Evolutionary conservation across 2,329 filamentous ascomycete genomes (phyloP), one percentile per base, ranked within the genome.

Genomic region (Aspergillus tanneri): DNA sequence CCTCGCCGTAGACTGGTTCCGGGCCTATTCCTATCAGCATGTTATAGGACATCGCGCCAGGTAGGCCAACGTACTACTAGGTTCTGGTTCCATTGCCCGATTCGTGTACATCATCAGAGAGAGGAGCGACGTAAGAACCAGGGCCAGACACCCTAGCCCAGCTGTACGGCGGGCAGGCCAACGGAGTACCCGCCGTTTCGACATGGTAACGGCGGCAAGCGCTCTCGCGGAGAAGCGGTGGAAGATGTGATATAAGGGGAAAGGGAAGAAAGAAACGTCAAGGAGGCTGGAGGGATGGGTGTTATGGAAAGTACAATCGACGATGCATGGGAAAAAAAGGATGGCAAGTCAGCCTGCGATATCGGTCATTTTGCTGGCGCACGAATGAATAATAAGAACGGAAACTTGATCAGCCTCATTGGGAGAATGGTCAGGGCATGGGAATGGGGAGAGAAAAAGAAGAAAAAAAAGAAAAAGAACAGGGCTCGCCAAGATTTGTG

Each of bases 141-240:
- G 21, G 12, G 56, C 53, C 25, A 55, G 23, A 46, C 50, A 51
- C 24, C 49, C 52, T n/a, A 55, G 28, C 8, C 45, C 49, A 18
- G 48, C 42, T 10, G 45, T 50, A 35, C 53, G 49, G 47, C 52
- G 54, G 34, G 50, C 52, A 35, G 54, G 56, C 56, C 56, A 57
- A 24, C 54, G 49, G 34, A 57, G 54, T 12, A 55, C 47, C 39
- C 50, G 50, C 46, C 49, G 45, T 42, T 51, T 57, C 9, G 54
- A 34, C 54, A 57, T 57, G 30, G 43, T 38, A 44, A 43, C 25
- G 41, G 32, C 47, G n/a, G 36, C 19, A 36, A 39, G 35, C 30
- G 30, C 16, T 18, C 30, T 18, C 19, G 7, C 4, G 30, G 9
- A 18, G 30, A 34, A 23, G 19, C 14, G 12, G 16, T 28, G 23